Evolutionary conservation across 306 rosid species (phyloP).

Genomic region (Cicer bijugum): DNA sequence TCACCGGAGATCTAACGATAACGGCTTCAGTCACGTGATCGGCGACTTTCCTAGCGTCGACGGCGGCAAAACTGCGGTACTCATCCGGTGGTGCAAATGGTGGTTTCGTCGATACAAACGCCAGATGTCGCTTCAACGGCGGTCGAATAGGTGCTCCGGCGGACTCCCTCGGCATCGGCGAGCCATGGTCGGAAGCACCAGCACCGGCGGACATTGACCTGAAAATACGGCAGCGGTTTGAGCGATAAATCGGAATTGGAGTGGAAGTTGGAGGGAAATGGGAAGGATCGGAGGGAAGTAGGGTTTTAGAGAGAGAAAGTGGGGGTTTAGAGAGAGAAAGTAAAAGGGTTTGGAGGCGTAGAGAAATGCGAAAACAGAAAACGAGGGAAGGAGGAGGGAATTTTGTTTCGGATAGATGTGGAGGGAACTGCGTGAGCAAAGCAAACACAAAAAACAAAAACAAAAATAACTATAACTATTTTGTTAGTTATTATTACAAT

Average conservation of each 20-base stretch:
- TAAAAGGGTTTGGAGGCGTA: constrained; percentile 43
- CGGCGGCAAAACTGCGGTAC: constrained; percentile 66
- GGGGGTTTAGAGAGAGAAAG: constrained; percentile 43
- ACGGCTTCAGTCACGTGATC: constrained; percentile 73
- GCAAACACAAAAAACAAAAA: background rate
- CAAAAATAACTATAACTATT: background rate
- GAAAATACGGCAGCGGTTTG: background rate
- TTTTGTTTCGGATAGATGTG: constrained; percentile 97
- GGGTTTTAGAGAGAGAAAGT: constrained; percentile 55
- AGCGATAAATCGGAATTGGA: constrained; percentile 20
- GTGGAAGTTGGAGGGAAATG: constrained; percentile 21
- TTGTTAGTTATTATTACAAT: background rate
- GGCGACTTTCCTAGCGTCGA: constrained; percentile 48
- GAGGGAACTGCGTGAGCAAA: constrained; percentile 77
- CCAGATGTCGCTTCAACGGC: constrained; percentile 74
- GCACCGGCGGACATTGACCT: constrained; percentile 69
- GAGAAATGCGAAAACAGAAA: constrained; percentile 62
- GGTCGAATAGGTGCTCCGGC: constrained; percentile 55
- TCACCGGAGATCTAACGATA: constrained; percentile 82
- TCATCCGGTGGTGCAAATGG: constrained; percentile 74
- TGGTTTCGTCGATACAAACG: constrained; percentile 75
- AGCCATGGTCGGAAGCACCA: constrained; percentile 62
- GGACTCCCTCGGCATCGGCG: constrained; percentile 47
- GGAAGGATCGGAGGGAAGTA: constrained; percentile 18
- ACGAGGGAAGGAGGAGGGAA: constrained; percentile 99